phyloP scores from a whole-genome alignment of 306 rosid genomes.

The Casuarina glauca region DNA sequence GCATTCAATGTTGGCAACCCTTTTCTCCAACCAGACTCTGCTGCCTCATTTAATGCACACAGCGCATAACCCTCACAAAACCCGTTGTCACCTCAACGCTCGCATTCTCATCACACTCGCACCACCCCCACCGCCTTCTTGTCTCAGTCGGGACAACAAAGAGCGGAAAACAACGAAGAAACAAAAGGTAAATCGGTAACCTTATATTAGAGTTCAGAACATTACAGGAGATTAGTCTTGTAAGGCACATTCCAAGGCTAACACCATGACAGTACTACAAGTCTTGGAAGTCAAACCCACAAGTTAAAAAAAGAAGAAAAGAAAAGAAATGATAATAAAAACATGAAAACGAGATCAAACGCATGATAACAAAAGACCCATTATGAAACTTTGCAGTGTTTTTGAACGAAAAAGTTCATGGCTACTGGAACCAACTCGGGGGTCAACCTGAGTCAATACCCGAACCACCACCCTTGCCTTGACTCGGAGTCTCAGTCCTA shows the following conservation, averaged over 20 bases:
- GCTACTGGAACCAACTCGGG: constrained; percentile 36
- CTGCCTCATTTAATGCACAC: constrained; percentile 44
- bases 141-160: too few species aligned
- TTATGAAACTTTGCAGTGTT: not conserved
- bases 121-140: not conserved
- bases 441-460: constrained; percentile 96
- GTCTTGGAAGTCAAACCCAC: not conserved
- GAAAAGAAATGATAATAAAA: not conserved
- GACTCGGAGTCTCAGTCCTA: constrained; percentile 23
- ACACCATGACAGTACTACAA: not conserved
- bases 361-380: not conserved
- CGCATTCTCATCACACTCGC: not conserved
- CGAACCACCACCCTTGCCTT: constrained; percentile 92
- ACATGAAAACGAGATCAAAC: not conserved
- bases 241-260: not conserved
- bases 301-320: not conserved
- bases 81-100: not conserved
- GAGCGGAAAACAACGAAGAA: not conserved
- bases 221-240: not conserved
- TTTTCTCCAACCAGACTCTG: constrained; percentile 57
- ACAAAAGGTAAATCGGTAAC: not conserved
- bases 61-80: not conserved
- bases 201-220: not conserved
- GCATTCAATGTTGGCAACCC: constrained; percentile 57
- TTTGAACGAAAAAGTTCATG: not conserved